phyloP scores from a whole-genome alignment of 768 basidiomycete species.

The Ramaria sp. region DNA sequence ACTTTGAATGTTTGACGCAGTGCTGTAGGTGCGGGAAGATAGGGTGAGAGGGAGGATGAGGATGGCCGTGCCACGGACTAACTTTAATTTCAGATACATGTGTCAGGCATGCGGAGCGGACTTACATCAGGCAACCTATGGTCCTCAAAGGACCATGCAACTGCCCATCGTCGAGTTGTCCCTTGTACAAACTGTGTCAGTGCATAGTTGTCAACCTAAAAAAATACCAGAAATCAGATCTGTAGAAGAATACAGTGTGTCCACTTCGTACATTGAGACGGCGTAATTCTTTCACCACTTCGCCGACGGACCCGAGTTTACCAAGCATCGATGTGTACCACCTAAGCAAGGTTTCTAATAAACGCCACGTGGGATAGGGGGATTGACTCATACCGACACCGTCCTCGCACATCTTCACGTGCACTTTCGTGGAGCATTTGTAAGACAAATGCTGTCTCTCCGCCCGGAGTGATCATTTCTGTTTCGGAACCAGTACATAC shows the following conservation, averaged over 20 bases:
- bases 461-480: conserved; percentile 87
- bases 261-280: conserved; percentile 26
- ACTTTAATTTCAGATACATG: conserved; percentile 21
- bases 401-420: conserved; percentile 20
- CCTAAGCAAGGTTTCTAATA: conserved; percentile 28
- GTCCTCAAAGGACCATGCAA: conserved; percentile 74
- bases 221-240: not conserved
- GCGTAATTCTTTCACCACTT: conserved; percentile 47
- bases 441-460: conserved; percentile 69
- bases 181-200: conserved; percentile 80
- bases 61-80: conserved; percentile 27
- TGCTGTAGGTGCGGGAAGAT: conserved; percentile 50
- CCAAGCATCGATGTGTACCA: conserved; percentile 96
- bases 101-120: conserved; percentile 9
- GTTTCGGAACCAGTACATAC: conserved; percentile 76
- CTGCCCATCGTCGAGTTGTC: conserved; percentile 82
- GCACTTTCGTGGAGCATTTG: conserved; percentile 72
- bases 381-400: conserved; percentile 42
- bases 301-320: conserved; percentile 61
- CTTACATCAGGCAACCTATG: conserved; percentile 69
- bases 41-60: conserved; percentile 32
- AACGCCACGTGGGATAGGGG: not conserved
- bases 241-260: not conserved
- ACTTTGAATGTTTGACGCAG: conserved; percentile 28
- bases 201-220: conserved; percentile 77